Percentiles rank a stretch among this genome's conserved stretches.
These are phyloP conservation scores for Anisodus acutangulus DNA, from an alignment of 257 asterid species.

Conservation along the genomic window DNA sequence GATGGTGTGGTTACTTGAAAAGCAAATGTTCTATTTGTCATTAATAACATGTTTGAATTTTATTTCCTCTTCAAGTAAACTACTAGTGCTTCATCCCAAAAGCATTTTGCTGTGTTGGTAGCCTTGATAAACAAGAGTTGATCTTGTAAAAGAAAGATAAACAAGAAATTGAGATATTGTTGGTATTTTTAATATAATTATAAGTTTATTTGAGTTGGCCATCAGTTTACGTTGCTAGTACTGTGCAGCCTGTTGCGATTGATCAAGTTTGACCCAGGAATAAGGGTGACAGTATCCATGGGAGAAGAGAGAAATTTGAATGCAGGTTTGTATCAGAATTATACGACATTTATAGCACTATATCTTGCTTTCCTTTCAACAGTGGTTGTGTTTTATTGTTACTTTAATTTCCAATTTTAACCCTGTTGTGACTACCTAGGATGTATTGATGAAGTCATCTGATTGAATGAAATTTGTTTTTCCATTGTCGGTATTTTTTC, in stretches of 20 bases:
- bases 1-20: not conserved
- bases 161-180: not conserved
- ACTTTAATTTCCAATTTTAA: not conserved
- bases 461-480: conserved; percentile 21
- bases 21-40: conserved; percentile 8
- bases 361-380: conserved; percentile 6
- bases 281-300: conserved; percentile 92
- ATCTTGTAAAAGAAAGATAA: not conserved
- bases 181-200: not conserved
- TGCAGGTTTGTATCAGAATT: conserved; percentile 51
- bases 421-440: conserved; percentile 23
- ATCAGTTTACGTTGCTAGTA: conserved; percentile 22
- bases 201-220: conserved; percentile 24
- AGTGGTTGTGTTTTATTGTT: not conserved
- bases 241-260: conserved; percentile 66
- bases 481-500: not conserved
- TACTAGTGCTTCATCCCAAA: not conserved
- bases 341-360: not conserved
- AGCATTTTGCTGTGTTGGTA: not conserved
- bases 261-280: conserved; percentile 82
- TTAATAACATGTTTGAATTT: conserved; percentile 5
- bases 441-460: conserved; percentile 15
- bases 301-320: conserved; percentile 73
- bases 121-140: conserved; percentile 15
- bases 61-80: not conserved